phyloP scores from a whole-genome alignment of 495 filamentous ascomycete genomes.

The Penicillium bialowiezense region DNA sequence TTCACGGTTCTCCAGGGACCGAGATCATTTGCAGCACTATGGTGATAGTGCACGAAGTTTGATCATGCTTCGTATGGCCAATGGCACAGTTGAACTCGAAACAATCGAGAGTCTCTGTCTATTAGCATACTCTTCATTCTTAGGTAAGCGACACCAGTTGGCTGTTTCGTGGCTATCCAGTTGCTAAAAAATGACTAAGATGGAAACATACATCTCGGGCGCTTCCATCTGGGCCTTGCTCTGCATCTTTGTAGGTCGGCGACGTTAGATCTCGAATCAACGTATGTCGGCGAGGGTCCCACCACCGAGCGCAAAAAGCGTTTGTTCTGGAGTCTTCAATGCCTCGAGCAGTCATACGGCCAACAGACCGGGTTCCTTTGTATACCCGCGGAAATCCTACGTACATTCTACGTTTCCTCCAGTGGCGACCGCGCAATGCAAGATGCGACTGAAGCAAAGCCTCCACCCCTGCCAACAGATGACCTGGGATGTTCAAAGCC shows the following conservation, averaged over 20 bases:
- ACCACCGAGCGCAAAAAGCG: slow-evolving; percentile 38
- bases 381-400: slow-evolving; percentile 30
- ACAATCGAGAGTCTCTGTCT: slow-evolving; percentile 46
- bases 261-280: slow-evolving; percentile 38
- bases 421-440: slow-evolving; percentile 13
- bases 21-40: slow-evolving; percentile 36
- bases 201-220: slow-evolving; percentile 37
- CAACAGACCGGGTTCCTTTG: slow-evolving; percentile 40
- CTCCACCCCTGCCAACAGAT: slow-evolving; percentile 37
- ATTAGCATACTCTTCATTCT: slow-evolving; percentile 41
- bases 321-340: slow-evolving; percentile 45
- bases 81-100: slow-evolving; percentile 42
- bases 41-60: slow-evolving; percentile 39
- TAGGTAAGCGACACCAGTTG: too few species aligned
- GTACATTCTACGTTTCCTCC: slow-evolving; percentile 28
- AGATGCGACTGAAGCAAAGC: slow-evolving; percentile 18
- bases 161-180: not conserved
- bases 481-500: slow-evolving; percentile 28
- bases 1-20: slow-evolving; percentile 38
- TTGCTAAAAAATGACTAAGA: slow-evolving; percentile 24
- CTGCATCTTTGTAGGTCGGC: slow-evolving; percentile 45
- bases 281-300: slow-evolving; percentile 29
- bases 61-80: slow-evolving; percentile 47
- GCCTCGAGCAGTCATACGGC: slow-evolving; percentile 40
- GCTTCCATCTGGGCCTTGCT: slow-evolving; percentile 42